phyloP scores from a whole-genome alignment of 768 basidiomycete species.

The Termitomyces sp. region DNA sequence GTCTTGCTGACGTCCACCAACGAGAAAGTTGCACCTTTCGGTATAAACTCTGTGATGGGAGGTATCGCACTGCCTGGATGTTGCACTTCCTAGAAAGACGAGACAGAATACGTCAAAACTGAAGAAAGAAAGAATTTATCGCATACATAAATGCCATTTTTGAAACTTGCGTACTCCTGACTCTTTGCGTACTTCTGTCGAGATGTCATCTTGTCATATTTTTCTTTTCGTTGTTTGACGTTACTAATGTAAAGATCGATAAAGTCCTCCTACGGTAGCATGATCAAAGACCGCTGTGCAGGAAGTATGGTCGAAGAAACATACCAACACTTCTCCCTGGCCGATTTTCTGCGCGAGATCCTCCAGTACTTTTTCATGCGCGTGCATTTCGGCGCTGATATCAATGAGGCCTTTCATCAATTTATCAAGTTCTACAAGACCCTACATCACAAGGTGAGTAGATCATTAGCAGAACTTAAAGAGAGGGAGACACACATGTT shows the following conservation, averaged over 20 bases:
- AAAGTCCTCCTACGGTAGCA: constrained; percentile 41
- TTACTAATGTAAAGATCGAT: constrained; percentile 46
- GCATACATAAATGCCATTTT: constrained; percentile 59
- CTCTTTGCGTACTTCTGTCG: constrained; percentile 77
- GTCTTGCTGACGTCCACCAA: neutral
- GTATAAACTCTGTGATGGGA: constrained; percentile 69
- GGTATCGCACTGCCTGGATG: constrained; percentile 70
- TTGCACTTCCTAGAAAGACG: constrained; percentile 52
- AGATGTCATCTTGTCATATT: constrained; percentile 57
- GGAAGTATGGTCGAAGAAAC: constrained; percentile 20
- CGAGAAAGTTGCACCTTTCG: constrained; percentile 47
- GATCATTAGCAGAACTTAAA: constrained; percentile 1
- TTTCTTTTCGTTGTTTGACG: constrained; percentile 37
- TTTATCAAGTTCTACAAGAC: constrained; percentile 54
- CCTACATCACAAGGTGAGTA: constrained; percentile 28
- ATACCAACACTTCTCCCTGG: constrained; percentile 56
- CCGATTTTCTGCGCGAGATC: constrained; percentile 54
- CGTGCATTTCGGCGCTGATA: constrained; percentile 54
- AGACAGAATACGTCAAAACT: neutral
- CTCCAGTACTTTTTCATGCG: constrained; percentile 50
- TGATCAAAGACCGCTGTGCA: neutral
- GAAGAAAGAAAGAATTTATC: neutral
- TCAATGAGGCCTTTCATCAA: constrained; percentile 72
- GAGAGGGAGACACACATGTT: constrained; percentile 43
- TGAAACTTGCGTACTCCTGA: constrained; percentile 58